phyloP scores from a whole-genome alignment of 2,329 filamentous ascomycete genomes.

The Coniochaeta sp. region DNA sequence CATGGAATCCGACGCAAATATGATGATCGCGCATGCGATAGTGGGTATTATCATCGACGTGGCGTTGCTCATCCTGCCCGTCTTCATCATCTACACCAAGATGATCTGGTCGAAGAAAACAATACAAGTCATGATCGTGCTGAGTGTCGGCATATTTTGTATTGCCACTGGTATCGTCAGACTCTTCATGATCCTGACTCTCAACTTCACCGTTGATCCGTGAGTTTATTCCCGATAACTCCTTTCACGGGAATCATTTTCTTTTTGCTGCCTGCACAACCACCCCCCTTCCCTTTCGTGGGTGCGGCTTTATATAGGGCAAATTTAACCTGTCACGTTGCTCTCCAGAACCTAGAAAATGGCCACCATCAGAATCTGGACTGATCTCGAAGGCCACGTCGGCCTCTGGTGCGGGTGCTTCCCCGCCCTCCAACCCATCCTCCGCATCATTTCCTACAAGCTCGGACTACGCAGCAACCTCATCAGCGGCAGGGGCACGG shows the following conservation, averaged over 20 bases:
- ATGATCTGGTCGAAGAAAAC: constrained; percentile 26
- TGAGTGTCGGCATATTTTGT: constrained; percentile 28
- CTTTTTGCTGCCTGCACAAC: not conserved
- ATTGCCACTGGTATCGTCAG: constrained; percentile 29
- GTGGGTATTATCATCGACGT: constrained; percentile 26
- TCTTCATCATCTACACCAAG: constrained; percentile 28
- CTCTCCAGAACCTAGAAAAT: constrained; percentile 28
- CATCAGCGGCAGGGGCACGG: not conserved
- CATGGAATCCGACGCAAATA: constrained; percentile 13
- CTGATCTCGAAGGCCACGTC: constrained; percentile 31
- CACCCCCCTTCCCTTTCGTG: no score
- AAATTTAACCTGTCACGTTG: not conserved
- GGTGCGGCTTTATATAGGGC: no score
- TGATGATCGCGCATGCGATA: constrained; percentile 25
- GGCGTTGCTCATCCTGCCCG: constrained; percentile 25
- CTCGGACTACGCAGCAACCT: constrained; percentile 17
- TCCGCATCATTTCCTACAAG: constrained; percentile 22
- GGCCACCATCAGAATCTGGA: constrained; percentile 28
- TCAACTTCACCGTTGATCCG: constrained; percentile 22
- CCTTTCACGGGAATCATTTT: no score
- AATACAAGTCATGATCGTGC: constrained; percentile 26
- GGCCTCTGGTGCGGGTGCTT: constrained; percentile 36
- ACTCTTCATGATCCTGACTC: constrained; percentile 23
- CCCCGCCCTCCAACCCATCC: constrained; percentile 29
- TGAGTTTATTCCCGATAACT: constrained; percentile 17